Conservation (phyloP, 176 grass and related monocot genomes). For the Musa acuminata region DNA sequence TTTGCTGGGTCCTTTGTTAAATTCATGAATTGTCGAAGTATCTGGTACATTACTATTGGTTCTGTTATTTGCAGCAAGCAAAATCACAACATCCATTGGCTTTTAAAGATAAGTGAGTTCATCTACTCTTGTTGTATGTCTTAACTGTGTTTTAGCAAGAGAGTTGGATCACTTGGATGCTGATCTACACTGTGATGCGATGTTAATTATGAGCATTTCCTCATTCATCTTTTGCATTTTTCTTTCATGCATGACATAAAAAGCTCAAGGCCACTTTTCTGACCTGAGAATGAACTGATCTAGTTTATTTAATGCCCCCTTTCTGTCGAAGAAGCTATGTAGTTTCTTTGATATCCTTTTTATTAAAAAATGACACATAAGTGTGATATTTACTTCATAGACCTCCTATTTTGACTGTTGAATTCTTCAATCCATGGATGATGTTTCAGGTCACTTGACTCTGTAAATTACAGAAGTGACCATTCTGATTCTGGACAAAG, state of each 20-base stretch:
- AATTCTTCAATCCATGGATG: slow-evolving; percentile 2
- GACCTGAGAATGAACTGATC: not conserved
- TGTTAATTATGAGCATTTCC: not conserved
- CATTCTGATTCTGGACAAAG: slow-evolving; percentile 26
- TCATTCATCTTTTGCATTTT: not conserved
- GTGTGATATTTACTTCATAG: not conserved
- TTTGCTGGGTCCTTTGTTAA: slow-evolving; percentile 19
- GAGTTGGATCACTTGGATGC: not conserved
- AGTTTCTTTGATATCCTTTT: no score
- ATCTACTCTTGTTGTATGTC: not conserved
- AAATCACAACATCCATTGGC: slow-evolving; percentile 38
- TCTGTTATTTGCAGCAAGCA: slow-evolving; percentile 45
- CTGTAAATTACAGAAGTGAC: slow-evolving; percentile 29
- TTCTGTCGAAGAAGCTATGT: no score
- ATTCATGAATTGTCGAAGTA: slow-evolving; percentile 1
- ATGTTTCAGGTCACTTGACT: slow-evolving; percentile 41
- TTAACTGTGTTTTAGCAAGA: not conserved
- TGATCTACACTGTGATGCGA: not conserved
- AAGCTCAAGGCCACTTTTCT: not conserved
- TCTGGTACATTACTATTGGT: slow-evolving; percentile 24
- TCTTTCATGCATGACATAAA: not conserved
- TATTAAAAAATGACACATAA: not conserved
- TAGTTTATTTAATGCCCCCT: not conserved
- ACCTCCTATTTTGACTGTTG: not conserved
- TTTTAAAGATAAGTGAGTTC: slow-evolving; percentile 46